phyloP scores from a whole-genome alignment of 192 early-diverging fungal genomes.

The Chytriomyces sp. region DNA sequence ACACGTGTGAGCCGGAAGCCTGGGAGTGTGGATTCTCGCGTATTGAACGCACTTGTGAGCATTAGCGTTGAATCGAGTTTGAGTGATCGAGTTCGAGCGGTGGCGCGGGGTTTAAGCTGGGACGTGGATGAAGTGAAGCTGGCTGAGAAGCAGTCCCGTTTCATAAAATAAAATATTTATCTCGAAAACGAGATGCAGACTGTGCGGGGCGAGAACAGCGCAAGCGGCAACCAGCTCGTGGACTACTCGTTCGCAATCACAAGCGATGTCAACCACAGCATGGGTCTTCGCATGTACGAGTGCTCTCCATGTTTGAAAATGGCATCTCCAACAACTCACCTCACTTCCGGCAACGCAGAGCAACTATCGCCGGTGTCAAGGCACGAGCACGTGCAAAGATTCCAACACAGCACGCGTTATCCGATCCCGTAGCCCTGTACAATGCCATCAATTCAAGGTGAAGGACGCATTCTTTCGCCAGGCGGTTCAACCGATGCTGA shows the following conservation, averaged over 20 bases:
- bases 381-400: no score
- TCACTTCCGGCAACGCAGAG: no score
- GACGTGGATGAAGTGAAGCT: slow-evolving; percentile 19
- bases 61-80: slow-evolving; percentile 5
- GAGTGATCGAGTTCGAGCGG: slow-evolving; percentile 6
- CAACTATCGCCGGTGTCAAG: no score
- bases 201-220: neutral
- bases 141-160: neutral
- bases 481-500: neutral
- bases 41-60: slow-evolving; percentile 4
- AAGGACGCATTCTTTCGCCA: neutral
- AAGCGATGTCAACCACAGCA: slow-evolving; percentile 10
- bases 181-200: neutral
- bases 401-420: no score
- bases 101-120: slow-evolving; percentile 9
- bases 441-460: no score
- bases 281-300: slow-evolving; percentile 7
- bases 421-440: no score
- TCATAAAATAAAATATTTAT: no score
- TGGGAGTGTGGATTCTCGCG: neutral
- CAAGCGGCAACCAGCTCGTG: slow-evolving; percentile 21
- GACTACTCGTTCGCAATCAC: slow-evolving; percentile 45
- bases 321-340: no score
- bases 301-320: no score
- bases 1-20: neutral